Evolutionary conservation across 164 flowering plant species (phyloP), one percentile per base, ranked within the genome.

Genomic region (Kingdonia uniflora): DNA sequence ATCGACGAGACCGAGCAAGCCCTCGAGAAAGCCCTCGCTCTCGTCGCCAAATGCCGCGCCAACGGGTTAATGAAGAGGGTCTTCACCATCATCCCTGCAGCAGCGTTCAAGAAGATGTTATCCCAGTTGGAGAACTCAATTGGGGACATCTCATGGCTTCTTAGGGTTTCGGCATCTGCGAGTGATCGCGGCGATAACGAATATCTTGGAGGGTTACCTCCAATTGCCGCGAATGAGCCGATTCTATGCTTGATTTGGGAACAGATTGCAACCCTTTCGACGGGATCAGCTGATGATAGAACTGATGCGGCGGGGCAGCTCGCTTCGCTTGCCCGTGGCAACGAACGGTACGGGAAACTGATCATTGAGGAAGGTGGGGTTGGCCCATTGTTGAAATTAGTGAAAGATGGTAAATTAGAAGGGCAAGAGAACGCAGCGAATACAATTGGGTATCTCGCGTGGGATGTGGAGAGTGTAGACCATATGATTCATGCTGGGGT

Each of bases 291-390:
- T 0, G 91, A 83, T 5, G 85, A 78, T 2, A 55, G 75, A 16
- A 52, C 91, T 4, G 95, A 83, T 43, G 95, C 96, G 0, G 91
- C 95, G 0, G 85, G 84, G 0, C 76, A 80, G 0, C 67, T 88
- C 19, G 91, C 80, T 5, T 83, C 94, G 5, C 64, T 84, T 45
- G 90, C 90, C 6, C 63, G 85, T 0, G 94, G 82, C 67, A 85
- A 82, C 51, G 85, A 85, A 22, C 69, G 95, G 1, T 85, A 85
- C 37, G 82, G 85, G 1, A 80, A 74, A 62, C 59, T 85, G 35
- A 88, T 88, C 1, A 76, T 88, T 7, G 91, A 85, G 55, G 97
- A 88, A 69, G 92, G 89, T 13, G 97, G 91, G 1, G 75, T 85
- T 0, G 58, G 47, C 1, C 89, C 91, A 5, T 63, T 88, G 23